A percentile compares a stretch with the other conserved stretches of the same genome.
Evolutionary conservation across 2,329 filamentous ascomycete genomes (phyloP).

Genomic region (Cladosporium sp.): DNA sequence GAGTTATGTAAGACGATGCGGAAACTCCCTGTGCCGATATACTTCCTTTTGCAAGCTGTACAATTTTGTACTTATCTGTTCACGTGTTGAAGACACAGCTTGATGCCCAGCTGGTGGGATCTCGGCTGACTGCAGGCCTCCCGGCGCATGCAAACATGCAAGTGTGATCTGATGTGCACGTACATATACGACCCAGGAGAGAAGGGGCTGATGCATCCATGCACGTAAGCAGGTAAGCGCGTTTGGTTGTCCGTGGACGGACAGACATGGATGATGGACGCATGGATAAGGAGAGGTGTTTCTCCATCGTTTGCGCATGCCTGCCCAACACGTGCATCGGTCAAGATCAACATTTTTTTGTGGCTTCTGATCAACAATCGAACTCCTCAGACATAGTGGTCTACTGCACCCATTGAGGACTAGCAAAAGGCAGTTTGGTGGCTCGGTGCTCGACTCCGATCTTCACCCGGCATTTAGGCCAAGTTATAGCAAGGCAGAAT

Average conservation of each 20-base stretch:
- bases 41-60: not conserved
- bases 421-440: conserved; percentile 2
- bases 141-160: not conserved
- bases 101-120: not conserved
- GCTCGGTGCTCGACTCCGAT: not conserved
- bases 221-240: not conserved
- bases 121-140: conserved; percentile 10
- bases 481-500: not conserved
- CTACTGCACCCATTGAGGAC: not conserved
- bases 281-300: not conserved
- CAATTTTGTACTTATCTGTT: not conserved
- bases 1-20: not conserved
- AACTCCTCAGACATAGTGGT: not conserved
- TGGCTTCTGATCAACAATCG: not conserved
- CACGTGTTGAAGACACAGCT: not conserved
- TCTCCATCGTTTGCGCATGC: conserved; percentile 2
- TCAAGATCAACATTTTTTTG: not conserved
- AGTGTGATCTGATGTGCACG: conserved; percentile 14
- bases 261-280: not conserved
- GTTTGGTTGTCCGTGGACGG: not conserved
- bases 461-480: not conserved
- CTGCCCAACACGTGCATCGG: not conserved
- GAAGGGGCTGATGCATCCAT: not conserved
- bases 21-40: not conserved
- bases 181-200: not conserved